Base-by-base conservation (phyloP, 805 yeast species). In the Schizosaccharomyces lindneri region DNA sequence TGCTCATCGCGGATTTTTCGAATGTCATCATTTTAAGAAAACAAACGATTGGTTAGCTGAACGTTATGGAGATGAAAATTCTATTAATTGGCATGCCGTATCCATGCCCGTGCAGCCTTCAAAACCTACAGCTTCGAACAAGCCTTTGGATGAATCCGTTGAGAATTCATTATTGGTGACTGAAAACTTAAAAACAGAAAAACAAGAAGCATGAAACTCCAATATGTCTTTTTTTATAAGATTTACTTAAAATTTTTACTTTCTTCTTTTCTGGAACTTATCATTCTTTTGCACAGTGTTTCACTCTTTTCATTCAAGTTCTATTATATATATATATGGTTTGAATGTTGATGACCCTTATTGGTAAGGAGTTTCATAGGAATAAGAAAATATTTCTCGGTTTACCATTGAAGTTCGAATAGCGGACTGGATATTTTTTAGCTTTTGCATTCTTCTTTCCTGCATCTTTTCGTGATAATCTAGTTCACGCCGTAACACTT, bases 1-100 rank as follows among this genome's bases (percentile, higher is more conserved):
- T 64, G 98, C 98, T 0, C 77, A 84, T 21, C 74, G 94, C 55
- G 95, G 93, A 1, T 93, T 85, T 70, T 89, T 90, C 66, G 82
- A 82, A 2, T 81, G 84, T 66, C 73, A 75, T 27, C 96, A 87
- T 67, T 90, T 88, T 71, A 75, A 70, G 61, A 77, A 79, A 68
- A 81, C 90, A 55, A 90, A 93, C 69, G 80, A 80, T 6, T 90
- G 95, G 95, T 74, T 90, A 1, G 66, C 67, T 17, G 73, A 74
- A 41, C 68, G 73, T 19, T 75, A 76, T 61, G 77, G 76, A 0
- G 68, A 70, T 1, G 71, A 70, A 32, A 68, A 71, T 1, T 73
- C 76, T 55, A 81, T 87, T n/a, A 83, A 85, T 67, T 87, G 95
- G 95, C 77, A 75, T 55, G 70, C 78, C 13, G 72, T 61, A 21